phyloP scores from a whole-genome alignment of 2,329 filamentous ascomycete species.

The Stagonosporopsis rhizophila region DNA sequence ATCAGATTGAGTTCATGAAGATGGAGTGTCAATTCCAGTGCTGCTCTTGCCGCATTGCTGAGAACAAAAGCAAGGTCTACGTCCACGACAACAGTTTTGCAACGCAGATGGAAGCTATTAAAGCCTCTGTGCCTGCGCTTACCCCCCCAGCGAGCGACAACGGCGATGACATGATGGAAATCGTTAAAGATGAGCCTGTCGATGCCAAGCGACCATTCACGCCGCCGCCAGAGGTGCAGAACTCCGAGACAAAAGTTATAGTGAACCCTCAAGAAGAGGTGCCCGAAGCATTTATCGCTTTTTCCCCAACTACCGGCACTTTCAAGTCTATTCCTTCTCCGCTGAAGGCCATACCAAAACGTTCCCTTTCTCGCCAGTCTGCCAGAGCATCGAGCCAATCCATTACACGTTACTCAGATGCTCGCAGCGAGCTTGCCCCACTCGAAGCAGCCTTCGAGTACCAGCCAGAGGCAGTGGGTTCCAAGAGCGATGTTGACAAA shows the following conservation, averaged over 20 bases:
- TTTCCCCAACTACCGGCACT: constrained; percentile 50
- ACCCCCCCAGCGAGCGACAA: constrained; percentile 70
- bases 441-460: constrained; percentile 21
- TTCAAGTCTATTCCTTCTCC: constrained; percentile 47
- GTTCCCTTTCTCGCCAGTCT: constrained; percentile 20
- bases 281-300: constrained; percentile 37
- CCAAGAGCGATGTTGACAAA: not conserved
- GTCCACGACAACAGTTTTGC: constrained; percentile 48
- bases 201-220: constrained; percentile 31
- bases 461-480: constrained; percentile 6
- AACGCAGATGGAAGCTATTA: constrained; percentile 48
- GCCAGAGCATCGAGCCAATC: constrained; percentile 25
- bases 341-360: constrained; percentile 30
- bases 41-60: constrained; percentile 64
- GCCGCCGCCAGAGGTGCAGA: constrained; percentile 28
- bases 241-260: constrained; percentile 20
- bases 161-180: constrained; percentile 51
- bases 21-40: constrained; percentile 74
- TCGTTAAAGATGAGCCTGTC: constrained; percentile 31
- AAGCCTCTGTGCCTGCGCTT: constrained; percentile 61
- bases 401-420: constrained; percentile 31
- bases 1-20: constrained; percentile 77
- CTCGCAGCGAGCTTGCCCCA: constrained; percentile 23
- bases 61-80: constrained; percentile 49
- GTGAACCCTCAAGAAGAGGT: constrained; percentile 17